phyloP scores from a whole-genome alignment of 805 yeast species.

The Nakazawaea pomicola region DNA sequence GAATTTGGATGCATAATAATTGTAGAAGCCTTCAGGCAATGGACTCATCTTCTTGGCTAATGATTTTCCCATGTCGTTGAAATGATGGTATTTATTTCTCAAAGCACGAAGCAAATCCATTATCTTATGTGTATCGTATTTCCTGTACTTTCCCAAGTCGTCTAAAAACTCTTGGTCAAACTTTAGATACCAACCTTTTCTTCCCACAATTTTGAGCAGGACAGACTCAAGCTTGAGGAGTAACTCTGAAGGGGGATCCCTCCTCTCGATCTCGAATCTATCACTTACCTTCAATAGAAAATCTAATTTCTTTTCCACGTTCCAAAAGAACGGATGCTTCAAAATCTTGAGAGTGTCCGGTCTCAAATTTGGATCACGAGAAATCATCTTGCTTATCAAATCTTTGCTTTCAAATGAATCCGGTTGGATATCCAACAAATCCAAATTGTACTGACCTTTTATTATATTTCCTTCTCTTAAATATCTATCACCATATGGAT shows the following conservation, averaged over 20 bases:
- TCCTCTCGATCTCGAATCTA: constrained; percentile 76
- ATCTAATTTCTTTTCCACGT: constrained; percentile 64
- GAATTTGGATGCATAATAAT: constrained; percentile 67
- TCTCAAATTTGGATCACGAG: constrained; percentile 57
- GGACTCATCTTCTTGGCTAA: constrained; percentile 68
- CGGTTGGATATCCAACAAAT: constrained; percentile 36
- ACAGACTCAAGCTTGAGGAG: constrained; percentile 49
- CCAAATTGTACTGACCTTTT: constrained; percentile 52
- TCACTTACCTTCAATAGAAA: constrained; percentile 86
- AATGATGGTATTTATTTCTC: constrained; percentile 93
- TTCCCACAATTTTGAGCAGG: constrained; percentile 46
- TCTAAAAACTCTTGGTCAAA: constrained; percentile 73
- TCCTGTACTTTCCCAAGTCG: constrained; percentile 86
- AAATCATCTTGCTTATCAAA: constrained; percentile 69
- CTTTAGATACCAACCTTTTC: constrained; percentile 70
- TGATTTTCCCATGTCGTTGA: constrained; percentile 74
- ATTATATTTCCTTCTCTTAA: constrained; percentile 85
- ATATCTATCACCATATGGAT: constrained; percentile 94
- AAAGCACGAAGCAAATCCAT: constrained; percentile 86
- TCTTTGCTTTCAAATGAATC: constrained; percentile 65
- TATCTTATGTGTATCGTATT: constrained; percentile 71
- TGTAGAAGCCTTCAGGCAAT: constrained; percentile 78
- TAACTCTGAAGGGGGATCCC: constrained; percentile 72
- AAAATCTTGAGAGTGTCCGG: constrained; percentile 68
- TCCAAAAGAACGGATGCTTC: constrained; percentile 90